Percentiles rank a stretch among this genome's conserved stretches.
Evolutionary conservation across 2,329 filamentous ascomycete species (phyloP).

Genomic region (Trematosphaeria pertusa): DNA sequence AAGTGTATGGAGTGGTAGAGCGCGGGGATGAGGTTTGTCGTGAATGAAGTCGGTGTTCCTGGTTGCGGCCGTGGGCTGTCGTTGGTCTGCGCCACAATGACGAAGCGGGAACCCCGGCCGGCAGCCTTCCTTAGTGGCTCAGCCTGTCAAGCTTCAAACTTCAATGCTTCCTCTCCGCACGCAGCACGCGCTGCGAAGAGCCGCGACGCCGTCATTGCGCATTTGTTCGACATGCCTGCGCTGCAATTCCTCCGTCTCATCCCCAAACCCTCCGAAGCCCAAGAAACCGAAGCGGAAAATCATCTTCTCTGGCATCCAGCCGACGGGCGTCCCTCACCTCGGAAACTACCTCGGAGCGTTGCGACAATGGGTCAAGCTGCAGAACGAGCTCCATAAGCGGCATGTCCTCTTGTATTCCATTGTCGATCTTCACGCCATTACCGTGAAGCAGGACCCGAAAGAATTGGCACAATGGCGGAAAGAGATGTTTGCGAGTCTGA

Average conservation of each 20-base stretch:
- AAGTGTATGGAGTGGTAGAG: slow-evolving; percentile 1
- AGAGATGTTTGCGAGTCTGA: slow-evolving; percentile 78
- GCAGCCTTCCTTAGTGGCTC: slow-evolving; percentile 19
- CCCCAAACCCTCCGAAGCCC: slow-evolving; percentile 1
- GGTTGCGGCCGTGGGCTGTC: slow-evolving; percentile 15
- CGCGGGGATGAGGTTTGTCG: slow-evolving; percentile 7
- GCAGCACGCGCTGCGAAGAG: slow-evolving; percentile 25
- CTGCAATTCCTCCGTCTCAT: slow-evolving; percentile 7
- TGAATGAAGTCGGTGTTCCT: slow-evolving; percentile 16
- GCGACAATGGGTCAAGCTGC: slow-evolving; percentile 82
- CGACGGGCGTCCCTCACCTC: slow-evolving; percentile 90
- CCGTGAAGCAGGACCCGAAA: slow-evolving; percentile 68
- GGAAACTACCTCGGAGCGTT: slow-evolving; percentile 95
- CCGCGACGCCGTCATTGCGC: slow-evolving; percentile 14
- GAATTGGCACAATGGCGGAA: slow-evolving; percentile 70
- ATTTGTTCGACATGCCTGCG: slow-evolving; percentile 17
- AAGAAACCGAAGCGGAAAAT: slow-evolving; percentile 19
- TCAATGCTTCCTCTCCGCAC: slow-evolving; percentile 30
- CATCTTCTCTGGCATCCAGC: slow-evolving; percentile 96
- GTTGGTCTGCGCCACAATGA: slow-evolving; percentile 35
- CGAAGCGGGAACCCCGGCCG: slow-evolving; percentile 22
- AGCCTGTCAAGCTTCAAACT: slow-evolving; percentile 9
- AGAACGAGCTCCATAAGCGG: slow-evolving; percentile 65
- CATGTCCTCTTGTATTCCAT: slow-evolving; percentile 81
- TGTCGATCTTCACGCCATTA: slow-evolving; percentile 94